A percentile compares a stretch with the other conserved stretches of the same genome.
These are phyloP conservation scores for Rhizoctonia solani DNA, from an alignment of 1,284 basidiomycete species.

Conservation along the genomic window DNA sequence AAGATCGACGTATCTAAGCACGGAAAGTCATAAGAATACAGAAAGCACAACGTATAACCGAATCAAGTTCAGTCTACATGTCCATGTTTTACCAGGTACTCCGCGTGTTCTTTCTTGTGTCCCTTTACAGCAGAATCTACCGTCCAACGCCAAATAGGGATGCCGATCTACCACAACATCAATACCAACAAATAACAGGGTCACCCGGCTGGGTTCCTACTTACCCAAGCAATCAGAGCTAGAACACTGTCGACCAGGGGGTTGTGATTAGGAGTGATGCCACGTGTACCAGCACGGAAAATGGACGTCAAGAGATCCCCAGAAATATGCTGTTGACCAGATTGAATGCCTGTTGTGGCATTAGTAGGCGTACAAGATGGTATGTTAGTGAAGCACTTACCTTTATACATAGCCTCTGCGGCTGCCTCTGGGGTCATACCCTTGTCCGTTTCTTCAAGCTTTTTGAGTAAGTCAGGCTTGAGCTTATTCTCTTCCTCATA, in stretches of 20 bases:
- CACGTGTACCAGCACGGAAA: slow-evolving; percentile 71
- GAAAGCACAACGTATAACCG: not conserved
- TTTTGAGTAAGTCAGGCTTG: slow-evolving; percentile 79
- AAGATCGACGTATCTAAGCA: not conserved
- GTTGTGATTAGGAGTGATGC: slow-evolving; percentile 68
- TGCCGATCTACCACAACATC: slow-evolving; percentile 43
- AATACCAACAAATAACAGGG: not conserved
- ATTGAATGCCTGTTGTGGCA: slow-evolving; percentile 60
- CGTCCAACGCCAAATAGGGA: slow-evolving; percentile 48
- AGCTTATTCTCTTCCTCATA: slow-evolving; percentile 78
- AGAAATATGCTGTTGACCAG: slow-evolving; percentile 76
- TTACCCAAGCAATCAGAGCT: slow-evolving; percentile 52
- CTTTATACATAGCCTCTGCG: slow-evolving; percentile 65
- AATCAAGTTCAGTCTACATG: not conserved
- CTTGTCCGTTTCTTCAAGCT: slow-evolving; percentile 80
- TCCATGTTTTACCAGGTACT: slow-evolving; percentile 35
- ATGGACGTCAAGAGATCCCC: slow-evolving; percentile 69
- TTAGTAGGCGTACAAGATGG: not conserved
- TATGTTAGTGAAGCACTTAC: slow-evolving; percentile 48
- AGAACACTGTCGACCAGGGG: slow-evolving; percentile 59
- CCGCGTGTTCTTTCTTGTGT: slow-evolving; percentile 35
- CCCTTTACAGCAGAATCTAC: slow-evolving; percentile 35
- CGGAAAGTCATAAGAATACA: not conserved
- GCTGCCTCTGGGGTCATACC: slow-evolving; percentile 69
- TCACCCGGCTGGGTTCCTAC: slow-evolving; percentile 40